A percentile compares a stretch with the other conserved stretches of the same genome.
Conservation (phyloP, 306 rosid genomes). For the Datisca glomerata region DNA sequence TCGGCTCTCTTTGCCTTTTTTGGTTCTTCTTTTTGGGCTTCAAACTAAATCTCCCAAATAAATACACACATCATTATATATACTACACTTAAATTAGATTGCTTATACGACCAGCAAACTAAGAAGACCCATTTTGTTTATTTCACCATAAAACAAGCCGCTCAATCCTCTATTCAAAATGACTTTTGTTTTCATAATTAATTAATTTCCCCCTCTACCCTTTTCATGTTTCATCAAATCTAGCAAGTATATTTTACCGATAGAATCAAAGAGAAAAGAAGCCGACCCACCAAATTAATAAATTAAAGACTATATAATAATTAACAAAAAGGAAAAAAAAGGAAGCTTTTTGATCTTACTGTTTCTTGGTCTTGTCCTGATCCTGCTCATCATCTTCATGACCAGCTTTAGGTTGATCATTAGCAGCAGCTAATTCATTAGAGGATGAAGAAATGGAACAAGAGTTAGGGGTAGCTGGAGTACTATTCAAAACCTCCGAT, state of each 20-base stretch:
- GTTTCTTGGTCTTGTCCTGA: conserved; percentile 48
- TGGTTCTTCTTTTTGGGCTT: conserved; percentile 69
- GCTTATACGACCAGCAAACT: neutral
- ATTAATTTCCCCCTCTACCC: conserved; percentile 1
- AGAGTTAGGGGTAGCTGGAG: conserved; percentile 57
- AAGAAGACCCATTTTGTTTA: neutral
- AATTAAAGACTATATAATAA: neutral
- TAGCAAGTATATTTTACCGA: too few relatives aligned
- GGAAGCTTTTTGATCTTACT: too few relatives aligned
- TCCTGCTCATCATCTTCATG: conserved; percentile 25
- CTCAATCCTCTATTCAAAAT: neutral
- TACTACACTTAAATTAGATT: neutral
- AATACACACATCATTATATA: neutral
- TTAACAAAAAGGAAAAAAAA: neutral
- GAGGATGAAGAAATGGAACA: conserved; percentile 60
- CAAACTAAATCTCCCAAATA: conserved; percentile 30
- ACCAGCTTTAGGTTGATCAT: conserved; percentile 11
- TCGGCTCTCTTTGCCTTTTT: conserved; percentile 55
- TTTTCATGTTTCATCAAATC: conserved; percentile 3
- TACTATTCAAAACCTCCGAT: conserved; percentile 61
- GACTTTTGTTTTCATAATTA: conserved; percentile 1
- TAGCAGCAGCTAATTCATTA: conserved; percentile 31
- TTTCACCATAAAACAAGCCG: neutral
- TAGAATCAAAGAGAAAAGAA: too few relatives aligned
- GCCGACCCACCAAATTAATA: too few relatives aligned